Percentiles rank a stretch among this genome's conserved stretches.
Conservation (phyloP, 169 alveolate genomes). For the Plasmodium blacklocki region DNA sequence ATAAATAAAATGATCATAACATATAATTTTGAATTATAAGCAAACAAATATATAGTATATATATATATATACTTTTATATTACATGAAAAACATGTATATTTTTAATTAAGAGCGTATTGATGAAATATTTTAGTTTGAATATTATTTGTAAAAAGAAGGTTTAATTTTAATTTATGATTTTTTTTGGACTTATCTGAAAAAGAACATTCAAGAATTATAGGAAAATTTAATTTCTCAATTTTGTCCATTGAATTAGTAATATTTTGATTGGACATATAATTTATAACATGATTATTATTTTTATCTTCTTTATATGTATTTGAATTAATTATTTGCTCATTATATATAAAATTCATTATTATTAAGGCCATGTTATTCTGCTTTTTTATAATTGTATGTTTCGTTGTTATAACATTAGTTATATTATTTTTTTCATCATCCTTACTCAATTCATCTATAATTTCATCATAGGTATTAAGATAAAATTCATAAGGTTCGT, state of each 20-base stretch:
- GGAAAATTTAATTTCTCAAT: conserved; percentile 54
- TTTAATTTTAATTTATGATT: conserved; percentile 31
- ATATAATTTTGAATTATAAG: not conserved
- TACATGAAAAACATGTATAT: no score
- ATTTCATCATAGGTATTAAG: conserved; percentile 54
- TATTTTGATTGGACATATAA: not conserved
- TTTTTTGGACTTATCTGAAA: conserved; percentile 63
- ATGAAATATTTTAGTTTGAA: conserved; percentile 23
- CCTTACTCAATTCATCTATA: conserved; percentile 39
- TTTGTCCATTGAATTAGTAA: not conserved
- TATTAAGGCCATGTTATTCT: conserved; percentile 71
- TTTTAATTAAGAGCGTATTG: conserved; percentile 31
- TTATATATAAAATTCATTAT: conserved; percentile 36
- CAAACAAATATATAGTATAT: not conserved
- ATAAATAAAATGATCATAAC: not conserved
- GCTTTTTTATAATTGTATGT: conserved; percentile 28
- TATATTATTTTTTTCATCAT: conserved; percentile 27
- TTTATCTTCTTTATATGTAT: not conserved
- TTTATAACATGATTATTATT: no score
- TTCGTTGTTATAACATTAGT: conserved; percentile 22
- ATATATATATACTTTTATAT: no score
- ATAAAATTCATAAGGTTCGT: conserved; percentile 26
- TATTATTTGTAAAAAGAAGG: conserved; percentile 57
- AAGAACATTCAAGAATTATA: conserved; percentile 49
- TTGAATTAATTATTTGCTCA: not conserved